phyloP scores from a whole-genome alignment of 495 filamentous ascomycete species.

The Letharia columbiana region DNA sequence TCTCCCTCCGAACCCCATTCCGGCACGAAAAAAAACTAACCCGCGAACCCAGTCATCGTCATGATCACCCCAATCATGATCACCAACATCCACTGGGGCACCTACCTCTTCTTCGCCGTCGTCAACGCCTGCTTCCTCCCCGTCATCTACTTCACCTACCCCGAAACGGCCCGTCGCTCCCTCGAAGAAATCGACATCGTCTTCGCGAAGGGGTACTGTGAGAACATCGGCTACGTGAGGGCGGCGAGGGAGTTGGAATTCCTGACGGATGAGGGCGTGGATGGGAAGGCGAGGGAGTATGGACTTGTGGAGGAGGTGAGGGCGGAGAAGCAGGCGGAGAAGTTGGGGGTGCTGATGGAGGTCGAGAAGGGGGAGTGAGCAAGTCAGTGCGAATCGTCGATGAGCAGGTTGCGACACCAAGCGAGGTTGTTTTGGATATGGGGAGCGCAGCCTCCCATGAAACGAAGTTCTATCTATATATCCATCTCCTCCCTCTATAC shows the following conservation, averaged over 20 bases:
- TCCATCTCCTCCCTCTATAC: too few species aligned
- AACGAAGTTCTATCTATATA: too few species aligned
- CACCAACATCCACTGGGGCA: slow-evolving; percentile 58
- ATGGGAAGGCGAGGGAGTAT: slow-evolving; percentile 53
- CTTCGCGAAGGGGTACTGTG: slow-evolving; percentile 67
- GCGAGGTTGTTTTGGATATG: too few species aligned
- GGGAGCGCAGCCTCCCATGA: too few species aligned
- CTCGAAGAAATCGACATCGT: slow-evolving; percentile 77
- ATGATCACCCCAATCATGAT: slow-evolving; percentile 76
- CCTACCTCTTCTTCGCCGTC: slow-evolving; percentile 69
- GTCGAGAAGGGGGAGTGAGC: neutral
- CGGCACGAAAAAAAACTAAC: too few species aligned
- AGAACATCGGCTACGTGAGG: slow-evolving; percentile 66
- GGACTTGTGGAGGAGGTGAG: slow-evolving; percentile 35
- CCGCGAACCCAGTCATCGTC: slow-evolving; percentile 46
- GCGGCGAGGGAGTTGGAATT: slow-evolving; percentile 63
- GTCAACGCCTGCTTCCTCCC: slow-evolving; percentile 66
- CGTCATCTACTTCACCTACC: slow-evolving; percentile 69
- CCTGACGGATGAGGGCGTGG: slow-evolving; percentile 54
- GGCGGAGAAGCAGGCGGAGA: neutral
- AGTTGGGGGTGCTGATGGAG: neutral
- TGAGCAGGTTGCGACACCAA: neutral
- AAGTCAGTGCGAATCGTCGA: neutral
- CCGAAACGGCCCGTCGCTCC: slow-evolving; percentile 59
- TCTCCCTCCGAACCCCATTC: neutral